Percentiles rank a stretch among this genome's conserved stretches.
phyloP scores from a whole-genome alignment of 352 stramenopile species.

The Globisporangium solare region DNA sequence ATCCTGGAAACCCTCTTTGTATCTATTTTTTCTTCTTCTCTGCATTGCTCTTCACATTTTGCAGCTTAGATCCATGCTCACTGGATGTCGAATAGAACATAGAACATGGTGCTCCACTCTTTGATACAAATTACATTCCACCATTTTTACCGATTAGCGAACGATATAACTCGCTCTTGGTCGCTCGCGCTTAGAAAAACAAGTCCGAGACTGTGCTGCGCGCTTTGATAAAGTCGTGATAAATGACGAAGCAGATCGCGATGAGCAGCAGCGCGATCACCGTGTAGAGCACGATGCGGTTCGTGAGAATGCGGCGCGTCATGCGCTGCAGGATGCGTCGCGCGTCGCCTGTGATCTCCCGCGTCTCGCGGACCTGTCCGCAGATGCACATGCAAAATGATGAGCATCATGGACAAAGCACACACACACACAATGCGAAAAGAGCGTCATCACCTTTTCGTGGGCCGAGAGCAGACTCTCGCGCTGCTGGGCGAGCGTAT shows the following conservation, averaged over 20 bases:
- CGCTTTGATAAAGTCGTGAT: slow-evolving; percentile 69
- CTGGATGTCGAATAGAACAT: too few relatives aligned
- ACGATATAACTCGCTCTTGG: too few relatives aligned
- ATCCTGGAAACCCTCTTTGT: background rate
- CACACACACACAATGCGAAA: too few relatives aligned
- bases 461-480: slow-evolving; percentile 64
- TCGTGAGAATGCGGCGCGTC: slow-evolving; percentile 71
- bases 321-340: slow-evolving; percentile 68
- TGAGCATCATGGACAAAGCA: background rate
- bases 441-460: slow-evolving; percentile 42
- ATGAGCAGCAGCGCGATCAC: slow-evolving; percentile 63
- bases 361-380: slow-evolving; percentile 64
- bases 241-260: slow-evolving; percentile 70
- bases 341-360: slow-evolving; percentile 59
- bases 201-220: slow-evolving; percentile 5
- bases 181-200: slow-evolving; percentile 4
- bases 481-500: slow-evolving; percentile 63
- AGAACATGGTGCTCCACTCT: too few relatives aligned
- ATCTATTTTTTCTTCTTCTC: too few relatives aligned
- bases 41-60: too few relatives aligned
- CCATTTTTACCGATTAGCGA: too few relatives aligned
- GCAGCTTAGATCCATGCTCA: too few relatives aligned
- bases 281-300: slow-evolving; percentile 77
- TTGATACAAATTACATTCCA: too few relatives aligned
- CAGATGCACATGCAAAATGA: slow-evolving; percentile 1